A percentile compares a stretch with the other conserved stretches of the same genome.
Evolutionary conservation across 2,329 filamentous ascomycete species (phyloP).

Genomic region (Colletotrichum musicola): DNA sequence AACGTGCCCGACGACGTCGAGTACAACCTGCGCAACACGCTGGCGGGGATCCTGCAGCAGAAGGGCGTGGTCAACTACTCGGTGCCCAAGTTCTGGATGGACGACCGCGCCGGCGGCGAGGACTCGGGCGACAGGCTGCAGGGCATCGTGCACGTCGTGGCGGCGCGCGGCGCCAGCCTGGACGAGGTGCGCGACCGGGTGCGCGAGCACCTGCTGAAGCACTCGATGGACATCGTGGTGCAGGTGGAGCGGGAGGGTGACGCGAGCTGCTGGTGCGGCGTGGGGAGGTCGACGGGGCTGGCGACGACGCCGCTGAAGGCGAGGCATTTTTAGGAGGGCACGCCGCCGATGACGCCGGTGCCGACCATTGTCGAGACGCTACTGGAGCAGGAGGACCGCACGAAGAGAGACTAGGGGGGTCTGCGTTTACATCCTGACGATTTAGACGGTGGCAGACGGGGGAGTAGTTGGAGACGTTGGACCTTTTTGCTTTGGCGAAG

Average conservation of each 20-base stretch:
- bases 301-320: conserved; percentile 47
- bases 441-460: conserved; percentile 11
- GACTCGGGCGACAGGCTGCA: conserved; percentile 68
- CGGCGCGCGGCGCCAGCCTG: conserved; percentile 76
- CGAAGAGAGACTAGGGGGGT: not conserved
- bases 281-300: conserved; percentile 45
- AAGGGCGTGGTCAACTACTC: conserved; percentile 88
- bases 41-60: conserved; percentile 85
- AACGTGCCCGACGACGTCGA: conserved; percentile 88
- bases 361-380: conserved; percentile 19
- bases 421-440: not conserved
- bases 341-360: not conserved
- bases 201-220: conserved; percentile 74
- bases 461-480: conserved; percentile 11
- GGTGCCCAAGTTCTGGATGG: conserved; percentile 92
- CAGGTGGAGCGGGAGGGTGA: conserved; percentile 92
- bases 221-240: conserved; percentile 84
- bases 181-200: conserved; percentile 89
- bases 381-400: not conserved
- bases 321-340: conserved; percentile 49
- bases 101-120: conserved; percentile 64
- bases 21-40: conserved; percentile 86
- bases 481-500: not conserved
- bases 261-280: conserved; percentile 70
- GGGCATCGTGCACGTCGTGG: conserved; percentile 89